These are phyloP conservation scores for Suhomyces taliae DNA, from an alignment of 1,139 yeast genomes.

Conservation along the genomic window DNA sequence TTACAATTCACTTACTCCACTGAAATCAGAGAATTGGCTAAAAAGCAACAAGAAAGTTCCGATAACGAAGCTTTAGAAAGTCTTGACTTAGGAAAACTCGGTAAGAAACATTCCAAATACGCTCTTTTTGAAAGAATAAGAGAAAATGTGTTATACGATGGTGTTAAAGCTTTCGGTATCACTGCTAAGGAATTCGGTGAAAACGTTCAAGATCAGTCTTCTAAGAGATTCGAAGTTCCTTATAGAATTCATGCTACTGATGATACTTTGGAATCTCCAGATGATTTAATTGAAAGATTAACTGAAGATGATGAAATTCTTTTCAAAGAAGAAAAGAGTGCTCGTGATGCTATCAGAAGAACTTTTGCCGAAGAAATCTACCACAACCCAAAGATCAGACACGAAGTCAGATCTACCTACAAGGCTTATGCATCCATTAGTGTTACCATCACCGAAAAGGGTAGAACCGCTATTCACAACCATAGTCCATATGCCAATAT, in stretches of 20 bases:
- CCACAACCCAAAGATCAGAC: conserved; percentile 79
- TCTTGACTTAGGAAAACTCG: conserved; percentile 16
- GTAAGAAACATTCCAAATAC: conserved; percentile 70
- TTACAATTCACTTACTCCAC: conserved; percentile 76
- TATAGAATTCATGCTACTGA: conserved; percentile 75
- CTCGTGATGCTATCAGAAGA: conserved; percentile 71
- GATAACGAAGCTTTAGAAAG: conserved; percentile 13
- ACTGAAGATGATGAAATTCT: conserved; percentile 55
- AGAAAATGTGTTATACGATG: conserved; percentile 62
- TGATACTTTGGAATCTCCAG: conserved; percentile 67
- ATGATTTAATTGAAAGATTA: conserved; percentile 58
- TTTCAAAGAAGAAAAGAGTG: conserved; percentile 60
- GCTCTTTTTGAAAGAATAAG: conserved; percentile 76
- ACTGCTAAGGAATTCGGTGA: conserved; percentile 80
- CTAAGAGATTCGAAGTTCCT: conserved; percentile 44
- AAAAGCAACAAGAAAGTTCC: conserved; percentile 22
- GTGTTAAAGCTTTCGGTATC: conserved; percentile 75
- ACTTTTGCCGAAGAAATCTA: conserved; percentile 77
- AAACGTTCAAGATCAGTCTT: conserved; percentile 65
- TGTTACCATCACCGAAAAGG: conserved; percentile 83
- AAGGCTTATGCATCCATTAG: conserved; percentile 69
- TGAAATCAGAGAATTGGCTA: conserved; percentile 54
- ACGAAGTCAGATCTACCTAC: conserved; percentile 69
- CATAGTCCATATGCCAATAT: conserved; percentile 84
- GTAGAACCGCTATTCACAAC: conserved; percentile 75